These are phyloP conservation scores for Yamadazyma laniorum DNA, from an alignment of 805 yeast species.

Conservation along the genomic window DNA sequence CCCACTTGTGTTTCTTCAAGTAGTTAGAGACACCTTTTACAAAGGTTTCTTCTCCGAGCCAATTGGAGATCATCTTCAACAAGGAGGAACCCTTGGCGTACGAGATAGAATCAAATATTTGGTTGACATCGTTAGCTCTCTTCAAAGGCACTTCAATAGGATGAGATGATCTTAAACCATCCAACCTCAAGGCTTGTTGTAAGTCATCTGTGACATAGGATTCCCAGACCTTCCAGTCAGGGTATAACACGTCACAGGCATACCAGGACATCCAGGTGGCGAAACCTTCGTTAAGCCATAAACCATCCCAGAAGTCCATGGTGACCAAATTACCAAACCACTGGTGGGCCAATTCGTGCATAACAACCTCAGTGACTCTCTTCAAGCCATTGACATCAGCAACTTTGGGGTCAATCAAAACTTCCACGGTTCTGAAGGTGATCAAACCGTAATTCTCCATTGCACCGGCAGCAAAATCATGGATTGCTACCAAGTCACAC, in stretches of 20 bases:
- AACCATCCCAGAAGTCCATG: slow-evolving; percentile 91
- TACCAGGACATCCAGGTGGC: slow-evolving; percentile 93
- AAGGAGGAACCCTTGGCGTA: slow-evolving; percentile 79
- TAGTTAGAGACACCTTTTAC: slow-evolving; percentile 78
- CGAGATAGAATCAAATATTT: slow-evolving; percentile 82
- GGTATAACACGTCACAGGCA: slow-evolving; percentile 71
- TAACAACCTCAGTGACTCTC: slow-evolving; percentile 81
- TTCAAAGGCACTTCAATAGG: slow-evolving; percentile 83
- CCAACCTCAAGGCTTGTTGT: slow-evolving; percentile 72
- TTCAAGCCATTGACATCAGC: slow-evolving; percentile 63
- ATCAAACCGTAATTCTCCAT: slow-evolving; percentile 87
- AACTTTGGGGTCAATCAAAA: slow-evolving; percentile 67
- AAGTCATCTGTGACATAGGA: slow-evolving; percentile 74
- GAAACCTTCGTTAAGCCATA: slow-evolving; percentile 86
- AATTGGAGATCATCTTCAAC: slow-evolving; percentile 73
- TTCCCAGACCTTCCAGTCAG: slow-evolving; percentile 88
- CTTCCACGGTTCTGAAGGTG: slow-evolving; percentile 75
- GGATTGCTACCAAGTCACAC: slow-evolving; percentile 78
- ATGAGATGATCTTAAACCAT: slow-evolving; percentile 78
- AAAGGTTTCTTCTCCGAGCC: slow-evolving; percentile 76
- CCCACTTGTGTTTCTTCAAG: slow-evolving; percentile 71
- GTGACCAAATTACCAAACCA: slow-evolving; percentile 91
- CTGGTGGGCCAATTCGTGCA: slow-evolving; percentile 88
- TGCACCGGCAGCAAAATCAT: slow-evolving; percentile 83
- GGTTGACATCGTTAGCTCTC: slow-evolving; percentile 76